Conservation (phyloP, 345 rosid species). For the Rhizophora mangle region DNA sequence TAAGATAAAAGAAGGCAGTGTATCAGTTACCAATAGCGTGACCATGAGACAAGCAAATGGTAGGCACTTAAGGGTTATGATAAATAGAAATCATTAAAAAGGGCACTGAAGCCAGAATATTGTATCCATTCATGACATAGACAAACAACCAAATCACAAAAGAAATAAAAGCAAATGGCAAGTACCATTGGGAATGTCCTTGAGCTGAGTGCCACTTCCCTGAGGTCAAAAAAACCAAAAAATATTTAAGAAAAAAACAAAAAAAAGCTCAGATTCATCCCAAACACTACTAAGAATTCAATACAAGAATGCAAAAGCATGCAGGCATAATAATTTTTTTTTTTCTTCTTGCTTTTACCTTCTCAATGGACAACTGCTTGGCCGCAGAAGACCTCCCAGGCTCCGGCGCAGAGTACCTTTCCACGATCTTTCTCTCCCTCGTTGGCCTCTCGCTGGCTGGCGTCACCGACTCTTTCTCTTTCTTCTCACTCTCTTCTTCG, state of each 20-base stretch:
- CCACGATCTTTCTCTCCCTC: slow-evolving; percentile 89
- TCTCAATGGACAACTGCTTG: slow-evolving; percentile 61
- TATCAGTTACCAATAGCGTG: no score
- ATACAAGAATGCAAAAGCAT: not conserved
- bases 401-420: slow-evolving; percentile 72
- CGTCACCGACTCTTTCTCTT: slow-evolving; percentile 39
- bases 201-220: slow-evolving; percentile 86
- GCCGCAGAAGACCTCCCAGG: slow-evolving; percentile 49
- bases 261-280: not conserved
- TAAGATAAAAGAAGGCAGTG: no score
- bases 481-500: slow-evolving; percentile 11
- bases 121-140: no score
- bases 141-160: not conserved
- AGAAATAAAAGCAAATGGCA: not conserved
- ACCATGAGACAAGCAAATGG: no score
- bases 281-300: not conserved
- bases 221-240: slow-evolving; percentile 20
- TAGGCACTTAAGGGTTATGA: no score
- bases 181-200: slow-evolving; percentile 91
- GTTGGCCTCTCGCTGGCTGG: slow-evolving; percentile 73
- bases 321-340: not conserved
- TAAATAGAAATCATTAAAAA: no score
- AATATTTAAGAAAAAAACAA: no score
- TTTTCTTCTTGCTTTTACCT: slow-evolving; percentile 35
- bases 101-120: no score